Evolutionary conservation across 2,329 filamentous ascomycete genomes (phyloP).

Genomic region (Aspergillus ochraceoroseus): DNA sequence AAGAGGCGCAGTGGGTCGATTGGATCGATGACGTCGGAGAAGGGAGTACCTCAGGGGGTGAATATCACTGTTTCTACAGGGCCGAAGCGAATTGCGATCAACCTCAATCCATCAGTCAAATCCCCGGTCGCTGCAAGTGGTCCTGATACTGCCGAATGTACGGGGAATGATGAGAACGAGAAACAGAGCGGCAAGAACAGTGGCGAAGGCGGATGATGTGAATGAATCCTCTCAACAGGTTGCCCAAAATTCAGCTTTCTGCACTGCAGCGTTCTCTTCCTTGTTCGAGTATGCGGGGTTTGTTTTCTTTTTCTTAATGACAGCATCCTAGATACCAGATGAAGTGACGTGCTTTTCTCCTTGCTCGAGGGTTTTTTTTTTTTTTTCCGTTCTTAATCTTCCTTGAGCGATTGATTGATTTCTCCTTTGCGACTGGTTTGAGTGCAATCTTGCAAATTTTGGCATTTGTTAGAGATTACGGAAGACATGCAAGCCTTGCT

Average conservation of each 20-base stretch:
- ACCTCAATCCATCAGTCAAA: conserved; percentile 31
- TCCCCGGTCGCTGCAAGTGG: conserved; percentile 16
- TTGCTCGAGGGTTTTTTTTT: conserved; percentile 6
- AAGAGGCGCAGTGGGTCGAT: conserved; percentile 34
- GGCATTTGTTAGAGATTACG: background rate
- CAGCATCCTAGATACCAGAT: conserved; percentile 28
- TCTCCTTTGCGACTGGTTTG: background rate
- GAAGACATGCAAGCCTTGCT: too few relatives aligned
- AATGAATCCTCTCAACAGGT: conserved; percentile 1
- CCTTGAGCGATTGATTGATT: too few relatives aligned
- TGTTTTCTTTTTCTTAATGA: conserved; percentile 17
- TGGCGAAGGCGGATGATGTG: conserved; percentile 21
- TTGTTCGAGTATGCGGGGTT: conserved; percentile 14
- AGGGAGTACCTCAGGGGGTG: conserved; percentile 21
- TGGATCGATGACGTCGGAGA: conserved; percentile 27
- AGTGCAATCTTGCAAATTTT: background rate
- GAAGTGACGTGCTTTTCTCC: conserved; percentile 18
- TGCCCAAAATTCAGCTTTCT: too few relatives aligned
- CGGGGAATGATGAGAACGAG: conserved; percentile 30
- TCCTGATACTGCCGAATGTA: conserved; percentile 16
- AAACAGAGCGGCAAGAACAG: conserved; percentile 26
- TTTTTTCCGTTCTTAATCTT: background rate
- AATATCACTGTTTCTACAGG: conserved; percentile 18
- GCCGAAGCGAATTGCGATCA: conserved; percentile 42
- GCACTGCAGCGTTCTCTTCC: conserved; percentile 12